Evolutionary conservation across 148 eudicot genomes (phyloP).

Genomic region (Arbutus unedo): DNA sequence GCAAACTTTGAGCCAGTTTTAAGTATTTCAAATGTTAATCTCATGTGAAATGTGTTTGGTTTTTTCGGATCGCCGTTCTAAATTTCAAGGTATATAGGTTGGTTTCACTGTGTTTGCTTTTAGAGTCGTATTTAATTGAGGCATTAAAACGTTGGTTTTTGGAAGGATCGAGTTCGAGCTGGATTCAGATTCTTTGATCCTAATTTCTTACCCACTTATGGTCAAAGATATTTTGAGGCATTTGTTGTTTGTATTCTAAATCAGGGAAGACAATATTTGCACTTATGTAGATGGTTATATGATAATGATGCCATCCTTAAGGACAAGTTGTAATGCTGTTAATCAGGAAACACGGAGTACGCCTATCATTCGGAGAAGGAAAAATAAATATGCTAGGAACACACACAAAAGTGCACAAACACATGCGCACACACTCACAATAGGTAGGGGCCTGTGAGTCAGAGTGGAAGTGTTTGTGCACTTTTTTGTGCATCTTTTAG

Average conservation of each 20-base stretch:
- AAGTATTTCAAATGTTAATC: background rate
- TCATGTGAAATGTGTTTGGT: background rate
- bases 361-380: background rate
- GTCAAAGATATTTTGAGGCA: background rate
- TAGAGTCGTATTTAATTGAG: background rate
- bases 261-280: background rate
- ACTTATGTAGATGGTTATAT: background rate
- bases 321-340: background rate
- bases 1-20: background rate
- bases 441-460: too few species aligned
- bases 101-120: background rate
- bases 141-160: conserved; percentile 7
- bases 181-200: background rate
- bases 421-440: background rate
- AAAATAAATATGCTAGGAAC: background rate
- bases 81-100: background rate
- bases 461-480: too few species aligned
- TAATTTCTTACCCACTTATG: background rate
- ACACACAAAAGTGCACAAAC: background rate
- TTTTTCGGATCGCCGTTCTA: background rate
- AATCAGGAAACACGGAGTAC: background rate
- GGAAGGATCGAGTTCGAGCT: conserved; percentile 15
- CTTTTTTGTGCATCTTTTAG: too few species aligned
- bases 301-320: background rate
- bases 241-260: conserved; percentile 1